A percentile compares a stretch with the other conserved stretches of the same genome.
These are phyloP conservation scores for Phytophthora pisi DNA, from an alignment of 352 stramenopile species.

Conservation along the genomic window DNA sequence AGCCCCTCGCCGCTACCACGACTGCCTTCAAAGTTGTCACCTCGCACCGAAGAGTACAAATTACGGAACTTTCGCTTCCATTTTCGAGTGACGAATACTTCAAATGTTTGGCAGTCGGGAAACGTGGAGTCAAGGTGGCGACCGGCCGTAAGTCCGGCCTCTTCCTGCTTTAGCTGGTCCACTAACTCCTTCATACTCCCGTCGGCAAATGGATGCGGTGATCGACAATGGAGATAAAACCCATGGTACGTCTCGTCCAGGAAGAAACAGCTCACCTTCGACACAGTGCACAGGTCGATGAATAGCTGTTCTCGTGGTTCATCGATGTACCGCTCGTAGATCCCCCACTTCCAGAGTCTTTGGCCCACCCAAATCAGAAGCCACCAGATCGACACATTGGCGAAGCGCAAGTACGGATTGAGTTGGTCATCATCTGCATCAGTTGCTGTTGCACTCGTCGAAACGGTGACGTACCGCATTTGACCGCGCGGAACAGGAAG, in stretches of 20 bases:
- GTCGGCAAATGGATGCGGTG: constrained; percentile 93
- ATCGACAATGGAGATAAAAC: constrained; percentile 95
- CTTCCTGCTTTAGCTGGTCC: constrained; percentile 92
- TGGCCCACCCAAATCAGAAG: constrained; percentile 74
- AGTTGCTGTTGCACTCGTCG: constrained; percentile 8
- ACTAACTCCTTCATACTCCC: constrained; percentile 93
- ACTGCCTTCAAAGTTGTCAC: constrained; percentile 19
- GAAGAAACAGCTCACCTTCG: constrained; percentile 93
- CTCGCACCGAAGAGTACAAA: constrained; percentile 52
- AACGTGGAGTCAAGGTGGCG: constrained; percentile 83
- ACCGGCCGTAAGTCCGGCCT: constrained; percentile 82
- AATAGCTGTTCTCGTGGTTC: constrained; percentile 83
- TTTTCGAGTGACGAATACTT: constrained; percentile 90
- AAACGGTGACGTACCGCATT: constrained; percentile 53
- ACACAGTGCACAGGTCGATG: constrained; percentile 95
- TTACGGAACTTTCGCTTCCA: constrained; percentile 87
- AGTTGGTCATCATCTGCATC: constrained; percentile 35
- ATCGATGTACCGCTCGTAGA: constrained; percentile 82
- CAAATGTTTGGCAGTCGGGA: constrained; percentile 90
- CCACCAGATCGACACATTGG: constrained; percentile 88
- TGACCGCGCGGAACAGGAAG: constrained; percentile 62
- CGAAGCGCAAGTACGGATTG: constrained; percentile 93
- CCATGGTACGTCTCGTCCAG: constrained; percentile 93
- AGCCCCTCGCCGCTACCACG: constrained; percentile 28
- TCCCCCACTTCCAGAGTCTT: constrained; percentile 89